A percentile compares a stretch with the other conserved stretches of the same genome.
Conservation (phyloP, 2,329 filamentous ascomycete species). For the Aspergillus intermedius region DNA sequence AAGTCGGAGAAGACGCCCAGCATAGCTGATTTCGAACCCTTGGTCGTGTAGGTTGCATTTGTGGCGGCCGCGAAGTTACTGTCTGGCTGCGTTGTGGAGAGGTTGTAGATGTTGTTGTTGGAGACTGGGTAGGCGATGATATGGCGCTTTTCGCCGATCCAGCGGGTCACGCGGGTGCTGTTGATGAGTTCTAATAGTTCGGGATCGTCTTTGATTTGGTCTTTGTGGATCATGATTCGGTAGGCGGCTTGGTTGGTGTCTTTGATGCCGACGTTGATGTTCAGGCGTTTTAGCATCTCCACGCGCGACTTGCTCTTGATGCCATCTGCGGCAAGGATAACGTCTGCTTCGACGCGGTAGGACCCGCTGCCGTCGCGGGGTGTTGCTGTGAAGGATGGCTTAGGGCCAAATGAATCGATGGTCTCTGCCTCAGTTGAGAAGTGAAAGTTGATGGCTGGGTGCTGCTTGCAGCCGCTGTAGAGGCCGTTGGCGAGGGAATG, state of each 20-base stretch:
- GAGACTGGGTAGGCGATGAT: slow-evolving; percentile 61
- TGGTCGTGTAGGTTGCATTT: slow-evolving; percentile 56
- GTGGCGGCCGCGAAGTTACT: slow-evolving; percentile 52
- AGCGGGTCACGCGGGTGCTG: slow-evolving; percentile 51
- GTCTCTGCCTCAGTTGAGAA: slow-evolving; percentile 53
- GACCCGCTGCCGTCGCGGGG: slow-evolving; percentile 48
- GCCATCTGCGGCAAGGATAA: slow-evolving; percentile 49
- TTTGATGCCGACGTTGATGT: slow-evolving; percentile 33
- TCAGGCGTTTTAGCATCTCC: slow-evolving; percentile 33
- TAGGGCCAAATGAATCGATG: slow-evolving; percentile 54
- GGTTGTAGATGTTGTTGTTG: slow-evolving; percentile 59
- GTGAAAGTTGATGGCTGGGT: slow-evolving; percentile 60
- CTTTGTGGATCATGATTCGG: slow-evolving; percentile 45
- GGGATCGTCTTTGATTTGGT: slow-evolving; percentile 40
- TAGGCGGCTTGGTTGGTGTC: slow-evolving; percentile 49
- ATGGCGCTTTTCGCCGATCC: slow-evolving; percentile 58
- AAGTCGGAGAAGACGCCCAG: slow-evolving; percentile 53
- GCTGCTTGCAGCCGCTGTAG: slow-evolving; percentile 60
- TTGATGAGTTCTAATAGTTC: slow-evolving; percentile 52
- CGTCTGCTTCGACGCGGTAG: slow-evolving; percentile 44
- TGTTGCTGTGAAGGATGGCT: slow-evolving; percentile 54
- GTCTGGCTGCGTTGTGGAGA: slow-evolving; percentile 57
- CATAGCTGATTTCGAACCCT: slow-evolving; percentile 55
- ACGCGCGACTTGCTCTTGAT: slow-evolving; percentile 44
- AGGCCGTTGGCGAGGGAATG: slow-evolving; percentile 62